Percentiles rank a stretch among this genome's conserved stretches.
These are phyloP conservation scores for Phyllosticta citrichinensis DNA, from an alignment of 2,329 filamentous ascomycete species.

Conservation along the genomic window DNA sequence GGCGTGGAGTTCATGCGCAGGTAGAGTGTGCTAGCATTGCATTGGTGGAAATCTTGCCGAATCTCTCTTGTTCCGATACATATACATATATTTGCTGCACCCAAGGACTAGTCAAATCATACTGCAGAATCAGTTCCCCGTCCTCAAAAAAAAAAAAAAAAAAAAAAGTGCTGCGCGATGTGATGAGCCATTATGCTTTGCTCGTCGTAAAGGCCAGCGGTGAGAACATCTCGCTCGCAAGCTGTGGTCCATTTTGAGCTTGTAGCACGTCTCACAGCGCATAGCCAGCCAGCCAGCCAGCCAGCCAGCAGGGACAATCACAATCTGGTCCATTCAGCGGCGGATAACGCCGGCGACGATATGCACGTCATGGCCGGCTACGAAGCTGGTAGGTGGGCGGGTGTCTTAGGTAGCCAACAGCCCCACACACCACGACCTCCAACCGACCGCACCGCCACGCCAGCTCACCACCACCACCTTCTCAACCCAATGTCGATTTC, in stretches of 20 bases:
- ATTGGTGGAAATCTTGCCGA: no score
- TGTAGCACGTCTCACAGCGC: background rate
- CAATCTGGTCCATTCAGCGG: background rate
- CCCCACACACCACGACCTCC: background rate
- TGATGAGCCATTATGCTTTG: background rate
- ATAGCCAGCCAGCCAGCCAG: background rate
- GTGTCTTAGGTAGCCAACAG: background rate
- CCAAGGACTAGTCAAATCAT: no score
- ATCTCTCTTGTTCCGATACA: no score
- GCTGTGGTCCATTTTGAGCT: background rate
- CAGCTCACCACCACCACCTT: no score
- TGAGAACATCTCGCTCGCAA: background rate
- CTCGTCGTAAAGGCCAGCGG: background rate
- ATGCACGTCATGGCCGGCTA: background rate
- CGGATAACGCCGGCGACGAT: background rate
- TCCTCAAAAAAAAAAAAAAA: background rate
- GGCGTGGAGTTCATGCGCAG: no score
- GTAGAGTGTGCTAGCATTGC: no score
- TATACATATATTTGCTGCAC: no score
- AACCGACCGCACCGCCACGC: no score
- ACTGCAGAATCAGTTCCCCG: no score
- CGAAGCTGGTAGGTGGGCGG: no score
- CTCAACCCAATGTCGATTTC: no score
- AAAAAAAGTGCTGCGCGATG: background rate
- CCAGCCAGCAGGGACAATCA: background rate